Evolutionary conservation across 106 monocot species (phyloP).

Genomic region (Phalaenopsis aphrodite): DNA sequence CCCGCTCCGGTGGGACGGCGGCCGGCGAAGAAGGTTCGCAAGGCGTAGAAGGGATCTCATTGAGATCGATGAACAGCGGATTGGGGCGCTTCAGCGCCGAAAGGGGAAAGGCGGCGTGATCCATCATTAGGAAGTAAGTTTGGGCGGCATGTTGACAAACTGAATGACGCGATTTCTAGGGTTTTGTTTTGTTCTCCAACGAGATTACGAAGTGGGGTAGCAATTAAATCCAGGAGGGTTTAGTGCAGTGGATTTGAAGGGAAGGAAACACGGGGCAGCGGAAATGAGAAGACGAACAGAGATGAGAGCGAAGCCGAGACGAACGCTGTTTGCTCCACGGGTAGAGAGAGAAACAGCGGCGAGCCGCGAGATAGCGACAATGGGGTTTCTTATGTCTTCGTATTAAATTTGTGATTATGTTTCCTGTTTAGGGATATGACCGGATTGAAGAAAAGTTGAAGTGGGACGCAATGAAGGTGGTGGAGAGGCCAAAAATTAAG

Average conservation of each 20-base stretch:
- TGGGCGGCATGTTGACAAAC: constrained; percentile 12
- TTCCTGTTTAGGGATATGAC: neutral
- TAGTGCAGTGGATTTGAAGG: neutral
- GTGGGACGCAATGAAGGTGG: neutral
- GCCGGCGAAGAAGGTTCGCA: constrained; percentile 14
- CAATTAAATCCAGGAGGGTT: constrained; percentile 1
- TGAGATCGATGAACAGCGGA: constrained; percentile 41
- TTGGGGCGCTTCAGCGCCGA: constrained; percentile 16
- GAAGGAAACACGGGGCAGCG: neutral
- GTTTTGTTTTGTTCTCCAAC: constrained; percentile 4
- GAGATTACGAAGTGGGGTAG: neutral
- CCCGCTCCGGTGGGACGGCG: constrained; percentile 11
- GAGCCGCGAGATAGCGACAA: constrained; percentile 2
- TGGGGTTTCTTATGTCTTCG: neutral
- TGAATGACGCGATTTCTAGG: constrained; percentile 6
- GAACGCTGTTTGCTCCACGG: constrained; percentile 1
- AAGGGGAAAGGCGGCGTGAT: neutral
- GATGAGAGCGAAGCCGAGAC: neutral
- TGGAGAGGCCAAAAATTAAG: too few relatives aligned
- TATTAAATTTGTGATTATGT: neutral
- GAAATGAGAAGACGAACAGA: constrained; percentile 7
- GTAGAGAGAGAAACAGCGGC: constrained; percentile 14
- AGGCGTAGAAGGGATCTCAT: constrained; percentile 34
- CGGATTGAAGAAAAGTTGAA: neutral
- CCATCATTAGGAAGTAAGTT: constrained; percentile 11